Base-by-base conservation (phyloP, 2,329 filamentous ascomycete species). In the Cadophora gregata region DNA sequence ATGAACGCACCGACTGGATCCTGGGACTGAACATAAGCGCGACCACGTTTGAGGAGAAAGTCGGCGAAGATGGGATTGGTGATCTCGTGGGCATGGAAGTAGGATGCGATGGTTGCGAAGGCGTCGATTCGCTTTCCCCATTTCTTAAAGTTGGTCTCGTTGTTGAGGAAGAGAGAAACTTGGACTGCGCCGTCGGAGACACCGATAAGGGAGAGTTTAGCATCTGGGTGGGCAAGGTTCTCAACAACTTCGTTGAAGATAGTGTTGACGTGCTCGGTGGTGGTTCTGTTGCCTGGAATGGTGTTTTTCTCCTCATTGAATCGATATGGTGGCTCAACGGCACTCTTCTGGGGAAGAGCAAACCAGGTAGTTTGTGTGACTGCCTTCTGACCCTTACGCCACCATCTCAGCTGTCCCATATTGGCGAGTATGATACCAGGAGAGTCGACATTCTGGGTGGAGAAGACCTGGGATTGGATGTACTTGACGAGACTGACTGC, bases 341-440 rank as follows among this genome's bases (percentile, higher is more conserved):
- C 84, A 58, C 87, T 91, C 65, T 83, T 81, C 72, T 89, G 84
- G 0, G 89, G 88, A 53, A 90, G 79, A 1, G 82, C 82, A 8
- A 81, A 75, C 82, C 90, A 91, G 3, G 83, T 84, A 0, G 76
- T 75, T 1, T 83, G 76, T 0, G 86, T 91, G 68, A 97, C 81
- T 0, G 88, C 82, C 59, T 85, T 84, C 61, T 83, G 79, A 1
- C 84, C 84, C 61, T 86, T 84, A 48, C 91, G 87, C 77, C 91
- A 92, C 89, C 93, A 97, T 73, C 89, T 82, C 21, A 92, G 81
- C 79, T 96, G 89, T 4, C 92, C 93, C 4, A 88, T 83, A 76
- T 97, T 97, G 55, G 93, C 86, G 29, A 97, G 81, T 31, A 97
- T 80, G 64, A 97, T 80, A 3, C 86, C 90, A 0, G 84, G 88